Conservation (phyloP, 805 yeast genomes). For the Pichia exigua region DNA sequence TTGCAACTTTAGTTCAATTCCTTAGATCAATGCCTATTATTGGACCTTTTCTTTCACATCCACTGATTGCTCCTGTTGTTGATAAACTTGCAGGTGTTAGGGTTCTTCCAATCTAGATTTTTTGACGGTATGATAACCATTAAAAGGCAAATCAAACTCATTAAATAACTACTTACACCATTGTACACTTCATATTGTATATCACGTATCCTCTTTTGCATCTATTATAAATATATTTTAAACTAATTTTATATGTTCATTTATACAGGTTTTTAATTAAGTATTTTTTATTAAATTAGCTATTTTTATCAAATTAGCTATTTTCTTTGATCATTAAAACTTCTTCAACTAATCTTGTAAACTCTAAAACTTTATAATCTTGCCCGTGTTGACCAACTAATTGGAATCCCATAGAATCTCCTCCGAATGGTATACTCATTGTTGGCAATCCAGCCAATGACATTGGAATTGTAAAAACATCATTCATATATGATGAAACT, state of each 20-base stretch:
- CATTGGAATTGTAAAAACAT: slow-evolving; percentile 81
- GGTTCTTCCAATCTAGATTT: slow-evolving; percentile 50
- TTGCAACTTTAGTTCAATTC: slow-evolving; percentile 81
- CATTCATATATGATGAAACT: slow-evolving; percentile 65
- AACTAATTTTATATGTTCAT: background rate
- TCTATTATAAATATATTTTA: background rate
- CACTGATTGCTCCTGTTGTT: slow-evolving; percentile 68
- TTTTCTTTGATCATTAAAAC: background rate
- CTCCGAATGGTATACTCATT: slow-evolving; percentile 59
- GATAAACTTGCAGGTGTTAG: slow-evolving; percentile 61
- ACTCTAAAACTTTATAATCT: slow-evolving; percentile 53
- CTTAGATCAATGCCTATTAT: slow-evolving; percentile 80
- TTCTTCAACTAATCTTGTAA: slow-evolving; percentile 12
- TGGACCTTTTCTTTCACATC: slow-evolving; percentile 78
- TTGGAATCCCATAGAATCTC: slow-evolving; percentile 60
- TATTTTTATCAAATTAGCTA: background rate
- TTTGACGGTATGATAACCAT: background rate
- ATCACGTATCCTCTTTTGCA: background rate
- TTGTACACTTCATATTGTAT: background rate
- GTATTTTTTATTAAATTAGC: background rate
- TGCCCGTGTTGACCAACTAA: slow-evolving; percentile 81
- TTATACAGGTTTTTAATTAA: background rate
- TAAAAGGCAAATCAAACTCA: background rate
- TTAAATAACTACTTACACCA: background rate
- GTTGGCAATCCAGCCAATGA: slow-evolving; percentile 91